Percentiles rank a stretch among this genome's conserved stretches.
These are phyloP conservation scores for Tolypocladium endophyticum DNA, from an alignment of 2,329 filamentous ascomycete genomes.

Conservation along the genomic window DNA sequence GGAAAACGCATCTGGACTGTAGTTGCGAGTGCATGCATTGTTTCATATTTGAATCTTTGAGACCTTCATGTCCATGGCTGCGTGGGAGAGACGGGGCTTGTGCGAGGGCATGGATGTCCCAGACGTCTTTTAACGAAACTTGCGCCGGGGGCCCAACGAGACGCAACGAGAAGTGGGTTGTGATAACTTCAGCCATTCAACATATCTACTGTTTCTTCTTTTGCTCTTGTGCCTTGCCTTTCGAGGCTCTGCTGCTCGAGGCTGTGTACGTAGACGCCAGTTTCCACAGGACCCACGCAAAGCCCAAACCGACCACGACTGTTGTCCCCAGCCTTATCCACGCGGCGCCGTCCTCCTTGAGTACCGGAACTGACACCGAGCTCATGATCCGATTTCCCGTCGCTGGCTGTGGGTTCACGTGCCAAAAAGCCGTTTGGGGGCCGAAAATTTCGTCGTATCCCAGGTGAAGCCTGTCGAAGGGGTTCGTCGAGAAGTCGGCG, in stretches of 20 bases:
- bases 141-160: background rate
- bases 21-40: background rate
- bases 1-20: background rate
- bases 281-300: conserved; percentile 59
- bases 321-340: conserved; percentile 47
- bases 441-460: conserved; percentile 79
- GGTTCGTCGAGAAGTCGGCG: conserved; percentile 61
- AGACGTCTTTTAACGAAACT: background rate
- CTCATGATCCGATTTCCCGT: conserved; percentile 35
- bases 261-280: conserved; percentile 19
- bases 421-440: conserved; percentile 72
- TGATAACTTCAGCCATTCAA: background rate
- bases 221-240: conserved; percentile 7
- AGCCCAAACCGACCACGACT: conserved; percentile 49
- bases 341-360: conserved; percentile 39
- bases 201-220: conserved; percentile 13
- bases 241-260: conserved; percentile 1
- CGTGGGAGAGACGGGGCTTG: background rate
- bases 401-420: conserved; percentile 46
- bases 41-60: background rate
- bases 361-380: conserved; percentile 52
- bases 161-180: background rate
- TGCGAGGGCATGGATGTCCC: background rate
- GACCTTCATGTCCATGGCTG: background rate
- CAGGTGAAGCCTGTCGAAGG: conserved; percentile 76